These are phyloP conservation scores for Arabidopsis lyrata DNA, from an alignment of 441 rosid genomes.

Conservation along the genomic window DNA sequence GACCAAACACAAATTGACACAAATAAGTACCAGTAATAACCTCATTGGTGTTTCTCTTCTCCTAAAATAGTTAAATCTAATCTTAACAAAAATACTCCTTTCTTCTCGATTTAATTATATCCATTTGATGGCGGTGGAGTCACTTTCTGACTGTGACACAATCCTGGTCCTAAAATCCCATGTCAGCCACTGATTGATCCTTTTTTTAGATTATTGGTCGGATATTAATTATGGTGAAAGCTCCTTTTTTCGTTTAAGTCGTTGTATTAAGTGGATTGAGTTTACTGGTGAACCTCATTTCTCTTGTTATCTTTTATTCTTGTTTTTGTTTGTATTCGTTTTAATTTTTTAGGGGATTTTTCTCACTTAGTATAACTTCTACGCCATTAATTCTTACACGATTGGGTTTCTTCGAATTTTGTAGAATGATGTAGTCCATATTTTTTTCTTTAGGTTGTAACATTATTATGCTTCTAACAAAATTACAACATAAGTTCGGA, in stretches of 20 bases:
- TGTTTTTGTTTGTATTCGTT: slow-evolving; percentile 28
- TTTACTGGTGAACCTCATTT: slow-evolving; percentile 31
- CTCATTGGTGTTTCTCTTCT: slow-evolving; percentile 28
- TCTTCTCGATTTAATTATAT: slow-evolving; percentile 20
- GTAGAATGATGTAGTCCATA: slow-evolving; percentile 6
- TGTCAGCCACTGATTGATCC: slow-evolving; percentile 34
- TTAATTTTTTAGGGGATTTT: background rate
- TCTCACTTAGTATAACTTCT: slow-evolving; percentile 2
- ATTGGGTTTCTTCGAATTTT: slow-evolving; percentile 3
- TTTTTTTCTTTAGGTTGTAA: background rate
- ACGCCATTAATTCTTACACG: background rate
- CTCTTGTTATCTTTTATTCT: slow-evolving; percentile 1
- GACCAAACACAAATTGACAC: slow-evolving; percentile 35
- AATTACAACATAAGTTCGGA: background rate
- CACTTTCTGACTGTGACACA: slow-evolving; percentile 39
- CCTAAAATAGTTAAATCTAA: slow-evolving; percentile 1
- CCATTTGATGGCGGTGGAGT: slow-evolving; percentile 30
- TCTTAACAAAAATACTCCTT: slow-evolving; percentile 6
- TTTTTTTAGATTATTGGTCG: slow-evolving; percentile 25
- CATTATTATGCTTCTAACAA: background rate
- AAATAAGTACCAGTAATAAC: slow-evolving; percentile 15
- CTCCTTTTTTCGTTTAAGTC: background rate
- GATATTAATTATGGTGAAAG: slow-evolving; percentile 14
- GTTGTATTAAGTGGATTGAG: slow-evolving; percentile 8
- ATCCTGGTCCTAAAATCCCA: slow-evolving; percentile 38